Conservation (phyloP, 768 basidiomycete genomes). For the Leccinum boreale region DNA sequence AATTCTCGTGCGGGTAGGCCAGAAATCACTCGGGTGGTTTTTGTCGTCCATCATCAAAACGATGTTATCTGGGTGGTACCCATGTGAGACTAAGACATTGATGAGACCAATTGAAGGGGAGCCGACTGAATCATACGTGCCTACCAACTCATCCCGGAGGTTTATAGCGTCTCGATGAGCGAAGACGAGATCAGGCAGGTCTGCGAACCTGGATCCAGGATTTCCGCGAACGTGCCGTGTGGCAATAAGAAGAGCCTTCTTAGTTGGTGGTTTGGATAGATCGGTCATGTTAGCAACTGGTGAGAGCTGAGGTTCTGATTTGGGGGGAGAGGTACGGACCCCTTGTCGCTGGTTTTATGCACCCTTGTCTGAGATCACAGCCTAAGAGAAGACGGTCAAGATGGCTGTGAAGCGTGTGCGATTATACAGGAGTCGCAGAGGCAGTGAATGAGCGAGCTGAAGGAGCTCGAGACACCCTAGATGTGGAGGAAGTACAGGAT, state of each 20-base stretch:
- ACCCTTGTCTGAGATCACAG: not conserved
- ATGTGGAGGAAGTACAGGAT: not conserved
- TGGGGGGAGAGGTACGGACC: not conserved
- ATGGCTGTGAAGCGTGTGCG: not conserved
- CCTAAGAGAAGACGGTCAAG: not conserved
- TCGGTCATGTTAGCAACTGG: not conserved
- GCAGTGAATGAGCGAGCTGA: not conserved
- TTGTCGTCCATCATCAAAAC: not conserved
- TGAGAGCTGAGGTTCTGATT: not conserved
- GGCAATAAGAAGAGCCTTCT: not conserved
- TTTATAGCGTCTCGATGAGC: not conserved
- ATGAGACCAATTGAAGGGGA: not conserved
- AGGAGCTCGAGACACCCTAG: not conserved
- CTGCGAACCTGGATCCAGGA: not conserved
- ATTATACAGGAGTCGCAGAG: not conserved
- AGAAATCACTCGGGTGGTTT: not conserved
- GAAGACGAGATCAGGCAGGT: not conserved
- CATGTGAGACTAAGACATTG: not conserved
- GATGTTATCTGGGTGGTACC: not conserved
- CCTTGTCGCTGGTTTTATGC: not conserved
- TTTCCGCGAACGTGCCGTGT: not conserved
- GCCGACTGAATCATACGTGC: not conserved
- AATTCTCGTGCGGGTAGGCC: not conserved
- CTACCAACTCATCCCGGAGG: not conserved
- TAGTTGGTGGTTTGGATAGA: not conserved